Percentiles rank a stretch among this genome's conserved stretches.
phyloP scores from a whole-genome alignment of 2,329 filamentous ascomycete species.

The Alternaria solani region DNA sequence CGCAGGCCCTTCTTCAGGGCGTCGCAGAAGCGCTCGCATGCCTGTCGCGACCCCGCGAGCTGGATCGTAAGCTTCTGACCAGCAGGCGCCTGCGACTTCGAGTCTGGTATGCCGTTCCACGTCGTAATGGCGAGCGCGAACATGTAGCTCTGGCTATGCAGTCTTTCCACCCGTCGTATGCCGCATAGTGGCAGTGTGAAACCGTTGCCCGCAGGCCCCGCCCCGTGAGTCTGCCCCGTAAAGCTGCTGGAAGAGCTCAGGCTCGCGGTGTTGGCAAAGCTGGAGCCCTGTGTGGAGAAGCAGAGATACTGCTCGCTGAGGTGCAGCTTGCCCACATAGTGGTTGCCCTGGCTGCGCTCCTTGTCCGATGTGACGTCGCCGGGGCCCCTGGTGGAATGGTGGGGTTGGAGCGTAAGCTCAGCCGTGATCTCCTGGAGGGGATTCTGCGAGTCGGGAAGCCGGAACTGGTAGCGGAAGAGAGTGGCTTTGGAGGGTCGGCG shows the following conservation, averaged over 20 bases:
- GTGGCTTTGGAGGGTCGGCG: conserved; percentile 87
- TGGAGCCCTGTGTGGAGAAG: conserved; percentile 92
- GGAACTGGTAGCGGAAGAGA: conserved; percentile 95
- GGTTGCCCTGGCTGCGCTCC: conserved; percentile 75
- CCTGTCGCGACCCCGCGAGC: conserved; percentile 84
- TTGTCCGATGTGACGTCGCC: conserved; percentile 61
- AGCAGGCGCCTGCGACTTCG: conserved; percentile 58
- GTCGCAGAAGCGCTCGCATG: conserved; percentile 96
- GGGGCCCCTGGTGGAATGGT: conserved; percentile 63
- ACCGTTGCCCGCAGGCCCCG: conserved; percentile 91
- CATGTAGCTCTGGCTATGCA: conserved; percentile 90
- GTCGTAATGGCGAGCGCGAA: conserved; percentile 95
- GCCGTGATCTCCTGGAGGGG: conserved; percentile 96
- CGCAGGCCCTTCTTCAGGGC: conserved; percentile 89
- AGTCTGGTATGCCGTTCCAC: conserved; percentile 73
- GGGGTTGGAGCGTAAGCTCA: conserved; percentile 83
- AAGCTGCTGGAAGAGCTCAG: conserved; percentile 82
- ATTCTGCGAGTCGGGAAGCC: conserved; percentile 88
- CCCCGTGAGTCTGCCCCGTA: conserved; percentile 91
- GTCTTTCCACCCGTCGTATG: conserved; percentile 87
- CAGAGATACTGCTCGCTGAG: conserved; percentile 94
- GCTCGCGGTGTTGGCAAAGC: conserved; percentile 82
- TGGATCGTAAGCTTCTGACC: conserved; percentile 90
- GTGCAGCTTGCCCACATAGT: conserved; percentile 92
- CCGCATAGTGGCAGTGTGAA: conserved; percentile 94